Evolutionary conservation across 257 asterid species (phyloP).

Genomic region (Nemophila menziesii): DNA sequence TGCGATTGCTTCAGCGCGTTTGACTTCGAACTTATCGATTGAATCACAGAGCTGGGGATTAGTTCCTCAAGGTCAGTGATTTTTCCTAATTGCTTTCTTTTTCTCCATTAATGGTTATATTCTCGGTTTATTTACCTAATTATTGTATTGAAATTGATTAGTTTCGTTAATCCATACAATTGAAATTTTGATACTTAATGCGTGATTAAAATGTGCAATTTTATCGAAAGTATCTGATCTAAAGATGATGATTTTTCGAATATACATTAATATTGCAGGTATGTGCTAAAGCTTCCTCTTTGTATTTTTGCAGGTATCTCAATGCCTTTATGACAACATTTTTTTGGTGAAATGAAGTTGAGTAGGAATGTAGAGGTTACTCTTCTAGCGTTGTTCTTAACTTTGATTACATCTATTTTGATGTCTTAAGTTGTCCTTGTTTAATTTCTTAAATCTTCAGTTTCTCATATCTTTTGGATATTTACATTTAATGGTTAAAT

Average conservation of each 20-base stretch:
- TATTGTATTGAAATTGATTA: neutral
- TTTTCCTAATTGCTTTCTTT: neutral
- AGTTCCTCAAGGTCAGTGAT: constrained; percentile 45
- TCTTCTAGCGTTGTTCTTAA: constrained; percentile 4
- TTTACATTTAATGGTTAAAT: constrained; percentile 2
- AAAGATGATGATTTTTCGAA: too few species aligned
- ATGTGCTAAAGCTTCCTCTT: constrained; percentile 9
- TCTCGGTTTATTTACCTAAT: neutral
- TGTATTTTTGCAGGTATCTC: constrained; percentile 37
- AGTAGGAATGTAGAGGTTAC: constrained; percentile 11
- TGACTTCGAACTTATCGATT: constrained; percentile 35
- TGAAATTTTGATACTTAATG: too few species aligned
- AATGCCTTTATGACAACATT: constrained; percentile 41
- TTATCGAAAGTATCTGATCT: neutral
- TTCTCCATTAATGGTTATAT: neutral
- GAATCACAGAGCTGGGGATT: constrained; percentile 50
- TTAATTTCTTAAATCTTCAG: neutral
- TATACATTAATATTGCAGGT: constrained; percentile 1
- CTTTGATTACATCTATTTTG: constrained; percentile 8
- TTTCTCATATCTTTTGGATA: neutral
- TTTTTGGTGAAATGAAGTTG: constrained; percentile 6
- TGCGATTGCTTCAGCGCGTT: constrained; percentile 53
- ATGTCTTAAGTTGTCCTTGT: neutral
- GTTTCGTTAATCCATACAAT: too few species aligned
- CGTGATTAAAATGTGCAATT: too few species aligned